Conservation (phyloP, 2,329 filamentous ascomycete genomes). For the Chaetomiaceae sp. region DNA sequence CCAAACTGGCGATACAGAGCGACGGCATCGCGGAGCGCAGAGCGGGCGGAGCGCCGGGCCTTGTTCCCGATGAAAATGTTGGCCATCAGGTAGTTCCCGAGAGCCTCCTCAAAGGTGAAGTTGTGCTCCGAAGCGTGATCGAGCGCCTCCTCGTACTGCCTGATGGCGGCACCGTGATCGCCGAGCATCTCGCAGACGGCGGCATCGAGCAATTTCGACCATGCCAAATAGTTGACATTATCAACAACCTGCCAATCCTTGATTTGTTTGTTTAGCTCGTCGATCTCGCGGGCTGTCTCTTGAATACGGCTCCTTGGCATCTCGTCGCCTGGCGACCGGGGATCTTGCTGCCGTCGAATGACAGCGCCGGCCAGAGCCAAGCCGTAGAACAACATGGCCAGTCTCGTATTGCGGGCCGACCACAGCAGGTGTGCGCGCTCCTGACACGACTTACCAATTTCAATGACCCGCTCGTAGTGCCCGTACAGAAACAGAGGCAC, state of each 20-base stretch:
- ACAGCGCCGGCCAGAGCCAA: constrained; percentile 49
- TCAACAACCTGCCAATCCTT: constrained; percentile 58
- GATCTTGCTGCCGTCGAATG: constrained; percentile 44
- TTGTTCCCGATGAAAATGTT: constrained; percentile 61
- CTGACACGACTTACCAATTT: constrained; percentile 47
- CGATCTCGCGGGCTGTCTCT: constrained; percentile 47
- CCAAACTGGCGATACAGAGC: constrained; percentile 63
- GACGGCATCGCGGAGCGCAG: constrained; percentile 62
- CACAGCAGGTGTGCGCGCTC: constrained; percentile 46
- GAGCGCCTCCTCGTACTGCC: constrained; percentile 62
- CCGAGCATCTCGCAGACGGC: constrained; percentile 58
- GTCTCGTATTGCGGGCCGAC: constrained; percentile 53
- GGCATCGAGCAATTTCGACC: constrained; percentile 62
- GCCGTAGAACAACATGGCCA: constrained; percentile 55
- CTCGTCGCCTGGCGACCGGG: constrained; percentile 33
- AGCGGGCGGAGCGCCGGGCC: constrained; percentile 61
- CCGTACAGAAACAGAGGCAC: constrained; percentile 58
- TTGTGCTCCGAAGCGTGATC: constrained; percentile 65
- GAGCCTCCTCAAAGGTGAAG: constrained; percentile 64
- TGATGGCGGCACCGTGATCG: constrained; percentile 53
- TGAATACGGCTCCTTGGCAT: constrained; percentile 39
- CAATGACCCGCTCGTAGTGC: constrained; percentile 53
- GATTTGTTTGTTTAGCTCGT: constrained; percentile 52
- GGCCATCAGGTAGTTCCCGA: constrained; percentile 68
- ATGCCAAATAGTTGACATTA: constrained; percentile 64